phyloP scores from a whole-genome alignment of 179 eudicot species.

The Sideroxylon spinosum region DNA sequence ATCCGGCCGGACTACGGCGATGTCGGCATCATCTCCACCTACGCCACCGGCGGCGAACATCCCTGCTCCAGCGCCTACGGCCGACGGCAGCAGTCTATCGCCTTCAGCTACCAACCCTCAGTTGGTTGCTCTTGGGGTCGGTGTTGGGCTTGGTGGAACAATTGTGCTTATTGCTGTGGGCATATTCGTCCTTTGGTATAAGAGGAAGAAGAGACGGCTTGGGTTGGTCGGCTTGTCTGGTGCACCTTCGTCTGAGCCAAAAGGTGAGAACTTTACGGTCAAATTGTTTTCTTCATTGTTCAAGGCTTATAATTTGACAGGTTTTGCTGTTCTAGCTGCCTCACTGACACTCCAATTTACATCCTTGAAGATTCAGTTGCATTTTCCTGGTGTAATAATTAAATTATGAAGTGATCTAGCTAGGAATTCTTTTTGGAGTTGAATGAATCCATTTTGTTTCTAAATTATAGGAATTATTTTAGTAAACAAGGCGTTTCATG shows the following conservation, averaged over 20 bases:
- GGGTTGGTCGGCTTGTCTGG: constrained; percentile 4
- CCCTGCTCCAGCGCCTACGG: too few species aligned
- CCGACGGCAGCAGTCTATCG: too few species aligned
- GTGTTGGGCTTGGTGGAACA: constrained; percentile 65
- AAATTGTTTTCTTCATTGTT: neutral
- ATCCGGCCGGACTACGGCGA: too few species aligned
- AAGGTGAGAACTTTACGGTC: constrained; percentile 24
- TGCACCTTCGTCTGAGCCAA: constrained; percentile 23
- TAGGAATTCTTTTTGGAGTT: constrained; percentile 4
- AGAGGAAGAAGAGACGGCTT: constrained; percentile 37
- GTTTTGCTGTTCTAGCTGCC: too few species aligned
- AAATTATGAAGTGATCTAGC: neutral
- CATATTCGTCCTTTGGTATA: constrained; percentile 47
- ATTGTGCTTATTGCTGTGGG: constrained; percentile 52
- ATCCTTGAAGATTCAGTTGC: neutral
- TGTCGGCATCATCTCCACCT: too few species aligned
- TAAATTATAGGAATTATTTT: neutral
- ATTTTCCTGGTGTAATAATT: neutral
- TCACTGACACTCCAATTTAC: too few species aligned
- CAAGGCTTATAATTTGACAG: neutral
- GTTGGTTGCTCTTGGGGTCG: constrained; percentile 56
- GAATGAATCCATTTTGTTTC: neutral
- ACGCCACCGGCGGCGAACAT: too few species aligned
- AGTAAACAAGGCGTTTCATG: too few species aligned
- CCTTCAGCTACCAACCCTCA: constrained; percentile 15